These are phyloP conservation scores for Wickerhamomyces queroliae DNA, from an alignment of 805 yeast species.

Conservation along the genomic window DNA sequence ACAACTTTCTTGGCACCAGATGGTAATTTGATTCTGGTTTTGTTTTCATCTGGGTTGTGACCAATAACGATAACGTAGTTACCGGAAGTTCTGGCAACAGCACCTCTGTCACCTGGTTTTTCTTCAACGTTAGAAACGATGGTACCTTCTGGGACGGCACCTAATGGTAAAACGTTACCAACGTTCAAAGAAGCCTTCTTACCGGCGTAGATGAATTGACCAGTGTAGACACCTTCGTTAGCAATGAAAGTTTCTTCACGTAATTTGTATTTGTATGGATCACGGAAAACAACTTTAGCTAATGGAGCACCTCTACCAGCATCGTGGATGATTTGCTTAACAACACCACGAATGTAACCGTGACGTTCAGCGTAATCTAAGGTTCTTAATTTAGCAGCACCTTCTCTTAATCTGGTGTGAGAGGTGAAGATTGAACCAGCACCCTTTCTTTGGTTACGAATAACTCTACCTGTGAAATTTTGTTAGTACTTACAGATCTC, in stretches of 20 bases:
- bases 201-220: conserved; percentile 99
- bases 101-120: conserved; percentile 99
- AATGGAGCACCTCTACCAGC: conserved; percentile 99
- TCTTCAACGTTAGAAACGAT: conserved; percentile 97
- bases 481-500: background rate
- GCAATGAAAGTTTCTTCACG: conserved; percentile 99
- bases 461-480: conserved; percentile 81
- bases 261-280: conserved; percentile 97
- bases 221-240: conserved; percentile 99
- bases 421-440: conserved; percentile 99
- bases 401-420: conserved; percentile 99
- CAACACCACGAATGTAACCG: conserved; percentile 99
- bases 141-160: conserved; percentile 99
- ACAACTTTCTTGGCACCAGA: conserved; percentile 98
- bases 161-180: conserved; percentile 96
- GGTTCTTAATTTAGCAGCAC: conserved; percentile 99
- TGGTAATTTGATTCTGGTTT: conserved; percentile 99
- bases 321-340: conserved; percentile 97
- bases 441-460: conserved; percentile 99
- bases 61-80: conserved; percentile 98
- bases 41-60: conserved; percentile 98
- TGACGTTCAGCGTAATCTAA: conserved; percentile 99
- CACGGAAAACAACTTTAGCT: conserved; percentile 98
- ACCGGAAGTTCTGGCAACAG: conserved; percentile 99
- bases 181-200: conserved; percentile 94